phyloP scores from a whole-genome alignment of 139 green algal genomes.

The Chlamydomonas applanata region DNA sequence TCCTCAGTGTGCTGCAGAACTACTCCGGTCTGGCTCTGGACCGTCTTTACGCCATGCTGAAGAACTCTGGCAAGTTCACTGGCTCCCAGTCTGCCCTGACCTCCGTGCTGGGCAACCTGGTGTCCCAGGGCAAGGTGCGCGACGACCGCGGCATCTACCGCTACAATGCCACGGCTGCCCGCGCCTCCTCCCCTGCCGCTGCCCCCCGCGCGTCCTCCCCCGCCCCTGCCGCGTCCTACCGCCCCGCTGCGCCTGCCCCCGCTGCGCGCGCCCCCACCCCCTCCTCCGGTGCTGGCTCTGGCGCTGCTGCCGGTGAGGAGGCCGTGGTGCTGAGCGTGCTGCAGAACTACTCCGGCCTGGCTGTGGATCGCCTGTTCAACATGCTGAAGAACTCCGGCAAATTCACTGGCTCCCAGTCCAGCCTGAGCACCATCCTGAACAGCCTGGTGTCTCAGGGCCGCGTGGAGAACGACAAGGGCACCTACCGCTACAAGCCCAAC shows the following conservation, averaged over 20 bases:
- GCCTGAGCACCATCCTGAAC: background rate
- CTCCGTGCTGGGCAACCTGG: background rate
- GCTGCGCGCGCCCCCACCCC: background rate
- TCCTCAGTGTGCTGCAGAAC: conserved; percentile 11
- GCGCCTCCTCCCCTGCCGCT: background rate
- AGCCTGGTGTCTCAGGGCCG: background rate
- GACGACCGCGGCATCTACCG: conserved; percentile 4
- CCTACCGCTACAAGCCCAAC: background rate
- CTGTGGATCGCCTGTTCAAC: conserved; percentile 8
- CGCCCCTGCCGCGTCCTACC: background rate
- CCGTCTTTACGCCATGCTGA: conserved; percentile 3
- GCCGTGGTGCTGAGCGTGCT: conserved; percentile 6
- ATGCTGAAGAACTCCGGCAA: conserved; percentile 10
- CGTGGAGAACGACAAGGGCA: conserved; percentile 4
- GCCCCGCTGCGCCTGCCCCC: background rate
- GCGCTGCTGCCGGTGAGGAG: background rate
- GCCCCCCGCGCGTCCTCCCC: background rate
- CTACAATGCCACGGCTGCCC: background rate
- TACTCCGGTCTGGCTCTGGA: conserved; percentile 10
- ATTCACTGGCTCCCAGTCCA: background rate
- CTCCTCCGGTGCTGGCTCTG: background rate
- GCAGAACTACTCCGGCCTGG: conserved; percentile 15
- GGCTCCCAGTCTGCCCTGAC: background rate
- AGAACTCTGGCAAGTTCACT: conserved; percentile 10
- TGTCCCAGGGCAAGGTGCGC: background rate